phyloP scores from a whole-genome alignment of 139 green algal genomes.

The Micractinium sp. region DNA sequence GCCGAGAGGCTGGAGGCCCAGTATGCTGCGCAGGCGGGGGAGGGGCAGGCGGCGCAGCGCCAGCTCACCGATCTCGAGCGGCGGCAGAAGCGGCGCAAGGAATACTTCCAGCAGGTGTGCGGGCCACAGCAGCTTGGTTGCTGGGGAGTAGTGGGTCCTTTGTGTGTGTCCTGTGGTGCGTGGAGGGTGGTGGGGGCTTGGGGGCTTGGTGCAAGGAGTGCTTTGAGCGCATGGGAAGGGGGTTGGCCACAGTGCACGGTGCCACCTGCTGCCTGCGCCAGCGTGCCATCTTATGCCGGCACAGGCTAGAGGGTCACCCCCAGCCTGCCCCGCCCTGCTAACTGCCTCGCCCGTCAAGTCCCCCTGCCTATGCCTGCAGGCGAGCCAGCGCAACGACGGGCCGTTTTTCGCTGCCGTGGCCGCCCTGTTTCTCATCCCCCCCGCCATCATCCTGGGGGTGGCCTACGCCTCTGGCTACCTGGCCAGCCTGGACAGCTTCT shows the following conservation, averaged over 20 bases:
- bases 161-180: neutral
- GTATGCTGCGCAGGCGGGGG: neutral
- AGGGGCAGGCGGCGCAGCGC: neutral
- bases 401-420: constrained; percentile 20
- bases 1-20: constrained; percentile 20
- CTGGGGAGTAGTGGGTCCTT: neutral
- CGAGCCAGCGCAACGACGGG: constrained; percentile 27
- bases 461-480: constrained; percentile 39
- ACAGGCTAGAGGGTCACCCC: neutral
- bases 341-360: neutral
- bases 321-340: too few relatives aligned
- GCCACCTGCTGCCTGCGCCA: neutral
- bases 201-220: constrained; percentile 5
- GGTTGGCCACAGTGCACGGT: neutral
- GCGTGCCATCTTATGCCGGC: too few relatives aligned
- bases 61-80: constrained; percentile 5
- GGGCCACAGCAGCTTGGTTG: neutral
- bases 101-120: constrained; percentile 36
- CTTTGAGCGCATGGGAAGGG: constrained; percentile 15
- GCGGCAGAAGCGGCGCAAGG: constrained; percentile 33
- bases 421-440: constrained; percentile 30
- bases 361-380: neutral
- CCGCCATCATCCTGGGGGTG: constrained; percentile 23
- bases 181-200: neutral
- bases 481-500: constrained; percentile 6